These are phyloP conservation scores for Trichoderma sp. DNA, from an alignment of 2,329 filamentous ascomycete genomes.

Conservation along the genomic window DNA sequence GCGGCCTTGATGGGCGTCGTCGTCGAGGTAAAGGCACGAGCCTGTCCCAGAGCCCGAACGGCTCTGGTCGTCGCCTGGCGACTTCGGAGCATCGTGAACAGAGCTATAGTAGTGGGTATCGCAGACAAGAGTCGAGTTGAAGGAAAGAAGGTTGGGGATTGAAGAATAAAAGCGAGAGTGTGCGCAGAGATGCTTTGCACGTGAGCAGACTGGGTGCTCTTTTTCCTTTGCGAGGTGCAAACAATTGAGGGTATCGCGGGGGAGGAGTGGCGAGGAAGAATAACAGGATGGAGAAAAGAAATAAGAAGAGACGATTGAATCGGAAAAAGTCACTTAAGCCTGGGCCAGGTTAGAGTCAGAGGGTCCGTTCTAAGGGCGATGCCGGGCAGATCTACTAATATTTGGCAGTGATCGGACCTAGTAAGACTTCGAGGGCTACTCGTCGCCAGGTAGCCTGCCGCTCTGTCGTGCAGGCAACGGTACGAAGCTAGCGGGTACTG, in stretches of 20 bases:
- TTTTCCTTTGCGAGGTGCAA: not conserved
- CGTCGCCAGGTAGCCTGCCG: not conserved
- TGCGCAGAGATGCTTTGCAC: not conserved
- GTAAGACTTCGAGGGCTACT: not conserved
- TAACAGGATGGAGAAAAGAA: conserved; percentile 14
- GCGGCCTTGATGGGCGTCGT: conserved; percentile 39
- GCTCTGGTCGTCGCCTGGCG: conserved; percentile 49
- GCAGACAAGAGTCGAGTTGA: not conserved
- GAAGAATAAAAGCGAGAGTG: not conserved
- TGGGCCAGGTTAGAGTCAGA: not conserved
- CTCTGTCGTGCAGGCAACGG: not conserved
- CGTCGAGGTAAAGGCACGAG: conserved; percentile 45
- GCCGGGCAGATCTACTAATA: conserved; percentile 13
- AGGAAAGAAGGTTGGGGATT: not conserved
- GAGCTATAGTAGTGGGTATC: conserved; percentile 10
- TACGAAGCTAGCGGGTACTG: not conserved
- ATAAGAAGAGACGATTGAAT: not conserved
- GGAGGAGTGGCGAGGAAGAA: not conserved
- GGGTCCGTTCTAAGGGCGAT: not conserved
- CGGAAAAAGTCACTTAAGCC: not conserved
- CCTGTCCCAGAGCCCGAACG: conserved; percentile 46
- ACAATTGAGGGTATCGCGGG: conserved; percentile 15
- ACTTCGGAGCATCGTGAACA: conserved; percentile 51
- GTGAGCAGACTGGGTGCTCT: not conserved
- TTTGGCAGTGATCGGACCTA: not conserved